Evolutionary conservation across 345 rosid species (phyloP).

Genomic region (Passiflora organensis): DNA sequence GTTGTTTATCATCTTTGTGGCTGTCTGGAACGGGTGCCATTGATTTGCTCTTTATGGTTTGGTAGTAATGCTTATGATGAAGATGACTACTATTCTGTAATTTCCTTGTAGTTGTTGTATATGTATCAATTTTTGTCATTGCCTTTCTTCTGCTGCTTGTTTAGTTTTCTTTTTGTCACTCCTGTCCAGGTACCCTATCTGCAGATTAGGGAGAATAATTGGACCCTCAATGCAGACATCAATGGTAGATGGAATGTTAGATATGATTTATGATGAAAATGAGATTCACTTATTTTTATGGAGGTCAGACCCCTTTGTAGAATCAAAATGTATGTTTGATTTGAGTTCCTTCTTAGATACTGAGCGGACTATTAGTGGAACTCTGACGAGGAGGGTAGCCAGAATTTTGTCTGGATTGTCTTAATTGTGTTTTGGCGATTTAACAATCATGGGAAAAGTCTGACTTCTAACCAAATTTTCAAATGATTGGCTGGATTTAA

Average conservation of each 20-base stretch:
- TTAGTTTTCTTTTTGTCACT: background rate
- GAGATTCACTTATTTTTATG: constrained; percentile 1
- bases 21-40: too few relatives aligned
- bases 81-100: too few relatives aligned
- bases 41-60: too few relatives aligned
- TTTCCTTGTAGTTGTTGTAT: background rate
- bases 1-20: too few relatives aligned
- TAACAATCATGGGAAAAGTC: too few relatives aligned
- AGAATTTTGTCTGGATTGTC: background rate
- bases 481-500: too few relatives aligned
- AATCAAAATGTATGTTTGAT: constrained; percentile 10
- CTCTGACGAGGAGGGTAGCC: background rate
- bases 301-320: constrained; percentile 12
- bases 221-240: constrained; percentile 74
- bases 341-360: background rate
- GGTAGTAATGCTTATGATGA: too few relatives aligned
- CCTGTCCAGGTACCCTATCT: constrained; percentile 66
- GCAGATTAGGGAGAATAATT: constrained; percentile 88
- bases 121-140: background rate
- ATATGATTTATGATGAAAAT: constrained; percentile 48
- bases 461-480: too few relatives aligned
- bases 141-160: constrained; percentile 1
- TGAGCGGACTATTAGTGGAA: constrained; percentile 1
- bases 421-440: background rate
- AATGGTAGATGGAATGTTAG: constrained; percentile 82